phyloP scores from a whole-genome alignment of 2,329 filamentous ascomycete species.

The Tetracladium maxilliforme region DNA sequence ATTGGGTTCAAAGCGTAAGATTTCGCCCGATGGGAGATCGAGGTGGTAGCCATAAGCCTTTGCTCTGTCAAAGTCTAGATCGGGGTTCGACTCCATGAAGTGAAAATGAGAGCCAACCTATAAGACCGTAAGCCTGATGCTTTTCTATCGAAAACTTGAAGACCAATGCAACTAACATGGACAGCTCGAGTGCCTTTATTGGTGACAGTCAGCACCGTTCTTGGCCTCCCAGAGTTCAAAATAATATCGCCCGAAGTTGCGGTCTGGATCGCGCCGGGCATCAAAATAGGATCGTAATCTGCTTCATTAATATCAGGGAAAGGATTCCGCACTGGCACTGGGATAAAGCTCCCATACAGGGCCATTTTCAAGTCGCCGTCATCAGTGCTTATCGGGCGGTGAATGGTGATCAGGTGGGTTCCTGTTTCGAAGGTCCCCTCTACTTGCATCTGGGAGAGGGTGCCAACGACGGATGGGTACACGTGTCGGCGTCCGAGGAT shows the following conservation, averaged over 20 bases:
- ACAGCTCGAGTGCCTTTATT: conserved; percentile 79
- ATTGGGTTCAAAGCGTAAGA: conserved; percentile 85
- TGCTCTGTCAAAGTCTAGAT: conserved; percentile 74
- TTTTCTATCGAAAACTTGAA: no score
- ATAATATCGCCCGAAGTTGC: conserved; percentile 50
- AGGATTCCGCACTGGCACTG: conserved; percentile 51
- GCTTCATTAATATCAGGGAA: conserved; percentile 52
- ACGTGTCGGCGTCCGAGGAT: conserved; percentile 93
- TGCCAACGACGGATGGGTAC: conserved; percentile 63
- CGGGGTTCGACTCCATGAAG: conserved; percentile 87
- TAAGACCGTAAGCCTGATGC: no score
- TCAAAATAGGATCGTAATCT: conserved; percentile 51
- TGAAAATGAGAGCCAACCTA: conserved; percentile 93
- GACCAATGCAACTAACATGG: no score
- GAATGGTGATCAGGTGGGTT: conserved; percentile 88
- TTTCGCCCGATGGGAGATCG: conserved; percentile 83
- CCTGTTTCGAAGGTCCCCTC: conserved; percentile 86
- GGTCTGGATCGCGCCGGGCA: conserved; percentile 66
- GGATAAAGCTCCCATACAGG: conserved; percentile 82
- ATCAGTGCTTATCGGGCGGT: conserved; percentile 74
- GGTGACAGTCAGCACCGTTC: conserved; percentile 62
- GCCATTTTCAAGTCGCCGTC: conserved; percentile 79
- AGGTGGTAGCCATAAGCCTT: conserved; percentile 74
- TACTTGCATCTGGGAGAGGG: conserved; percentile 75
- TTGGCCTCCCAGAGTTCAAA: conserved; percentile 60